These are phyloP conservation scores for sorghum (Sorghum bicolor) DNA, from an alignment of 176 grass and related monocot species.

Conservation along the genomic window Sorghum_bicolor_NCBIv3 NC_012874.2:57845001-57845500, in stretches of 20 bases:
- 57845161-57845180: background rate
- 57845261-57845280: slow-evolving; percentile 9
- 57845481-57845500: slow-evolving; percentile 39
- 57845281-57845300: background rate
- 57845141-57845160: slow-evolving; percentile 1
- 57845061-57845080: slow-evolving; percentile 23
- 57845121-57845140: slow-evolving; percentile 16
- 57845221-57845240: slow-evolving; percentile 43
- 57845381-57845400: slow-evolving; percentile 6
- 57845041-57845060: slow-evolving; percentile 48
- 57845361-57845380: background rate
- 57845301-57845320: slow-evolving; percentile 16
- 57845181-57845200: background rate
- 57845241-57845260: slow-evolving; percentile 44
- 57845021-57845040: slow-evolving; percentile 56
- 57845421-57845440: slow-evolving; percentile 30
- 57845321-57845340: slow-evolving; percentile 42
- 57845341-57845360: slow-evolving; percentile 27
- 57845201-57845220: background rate
- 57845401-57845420: slow-evolving; percentile 33
- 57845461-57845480: slow-evolving; percentile 3
- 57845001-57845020: slow-evolving; percentile 44
- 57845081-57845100: slow-evolving; percentile 39
- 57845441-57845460: background rate
- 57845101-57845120: slow-evolving; percentile 38